These are phyloP conservation scores for Tolypocladium cylindrosporum DNA, from an alignment of 2,329 filamentous ascomycete species.

Conservation along the genomic window DNA sequence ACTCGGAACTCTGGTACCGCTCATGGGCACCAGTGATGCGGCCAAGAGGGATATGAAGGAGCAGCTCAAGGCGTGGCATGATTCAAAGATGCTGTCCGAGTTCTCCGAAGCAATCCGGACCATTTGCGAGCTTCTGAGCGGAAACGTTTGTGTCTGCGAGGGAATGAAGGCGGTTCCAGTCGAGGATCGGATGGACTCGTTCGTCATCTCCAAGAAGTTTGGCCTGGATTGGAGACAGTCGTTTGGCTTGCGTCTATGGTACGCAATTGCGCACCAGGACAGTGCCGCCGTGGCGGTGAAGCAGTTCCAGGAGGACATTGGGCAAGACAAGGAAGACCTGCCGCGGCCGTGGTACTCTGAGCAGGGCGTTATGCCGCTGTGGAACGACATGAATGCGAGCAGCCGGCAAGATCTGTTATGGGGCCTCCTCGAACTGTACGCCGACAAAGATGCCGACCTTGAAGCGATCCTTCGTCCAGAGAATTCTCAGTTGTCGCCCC, in stretches of 20 bases:
- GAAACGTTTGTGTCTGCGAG: constrained; percentile 75
- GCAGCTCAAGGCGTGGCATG: constrained; percentile 78
- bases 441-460: constrained; percentile 46
- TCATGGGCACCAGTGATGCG: constrained; percentile 64
- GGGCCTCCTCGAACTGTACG: constrained; percentile 75
- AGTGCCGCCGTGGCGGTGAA: constrained; percentile 63
- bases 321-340: constrained; percentile 57
- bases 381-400: constrained; percentile 48
- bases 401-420: constrained; percentile 71
- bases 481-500: constrained; percentile 63
- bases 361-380: constrained; percentile 45
- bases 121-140: constrained; percentile 80
- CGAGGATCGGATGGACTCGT: constrained; percentile 72
- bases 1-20: constrained; percentile 73
- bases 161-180: constrained; percentile 62
- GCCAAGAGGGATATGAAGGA: constrained; percentile 65
- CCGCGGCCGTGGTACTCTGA: constrained; percentile 66
- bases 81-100: constrained; percentile 75
- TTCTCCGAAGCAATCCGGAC: constrained; percentile 76
- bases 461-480: constrained; percentile 67
- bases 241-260: constrained; percentile 88
- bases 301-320: constrained; percentile 64
- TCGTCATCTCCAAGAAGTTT: constrained; percentile 76
- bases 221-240: constrained; percentile 87
- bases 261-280: constrained; percentile 60